phyloP scores from a whole-genome alignment of 1,284 basidiomycete species.

The Cystobasidium pallidum region DNA sequence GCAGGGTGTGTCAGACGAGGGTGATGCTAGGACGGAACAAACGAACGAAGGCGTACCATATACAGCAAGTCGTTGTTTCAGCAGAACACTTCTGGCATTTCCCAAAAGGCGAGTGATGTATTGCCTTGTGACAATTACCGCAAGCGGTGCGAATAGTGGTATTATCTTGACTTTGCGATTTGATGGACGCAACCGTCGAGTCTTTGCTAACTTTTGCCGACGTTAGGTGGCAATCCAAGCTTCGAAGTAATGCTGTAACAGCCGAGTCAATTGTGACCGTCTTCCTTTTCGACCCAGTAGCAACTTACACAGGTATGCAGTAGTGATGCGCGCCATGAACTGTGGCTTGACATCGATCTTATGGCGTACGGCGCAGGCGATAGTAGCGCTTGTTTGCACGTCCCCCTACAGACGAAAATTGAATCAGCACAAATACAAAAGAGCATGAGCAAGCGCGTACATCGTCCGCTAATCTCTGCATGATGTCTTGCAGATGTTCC shows the following conservation, averaged over 20 bases:
- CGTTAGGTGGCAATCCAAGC: conserved; percentile 33
- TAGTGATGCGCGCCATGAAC: conserved; percentile 39
- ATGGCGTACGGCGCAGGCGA: conserved; percentile 22
- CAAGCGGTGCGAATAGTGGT: conserved; percentile 43
- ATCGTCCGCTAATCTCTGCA: conserved; percentile 33
- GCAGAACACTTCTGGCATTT: conserved; percentile 39
- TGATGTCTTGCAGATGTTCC: conserved; percentile 13
- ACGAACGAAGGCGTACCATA: conserved; percentile 16
- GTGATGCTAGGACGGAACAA: too few species aligned
- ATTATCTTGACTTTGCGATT: conserved; percentile 32
- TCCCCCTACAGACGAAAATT: conserved; percentile 18
- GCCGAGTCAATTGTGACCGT: background rate
- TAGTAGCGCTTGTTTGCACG: conserved; percentile 37
- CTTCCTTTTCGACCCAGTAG: background rate
- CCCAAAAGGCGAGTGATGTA: conserved; percentile 28
- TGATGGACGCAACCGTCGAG: conserved; percentile 20
- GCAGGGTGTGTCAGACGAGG: background rate
- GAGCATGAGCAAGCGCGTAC: background rate
- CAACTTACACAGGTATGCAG: conserved; percentile 32
- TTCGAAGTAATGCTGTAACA: conserved; percentile 15
- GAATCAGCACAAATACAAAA: background rate
- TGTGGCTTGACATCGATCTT: conserved; percentile 6
- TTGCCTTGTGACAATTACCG: conserved; percentile 28
- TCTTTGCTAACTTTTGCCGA: conserved; percentile 30
- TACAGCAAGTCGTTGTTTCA: conserved; percentile 29